Base-by-base conservation (phyloP, 2,329 filamentous ascomycete species). In the Ascosphaera apis region DNA sequence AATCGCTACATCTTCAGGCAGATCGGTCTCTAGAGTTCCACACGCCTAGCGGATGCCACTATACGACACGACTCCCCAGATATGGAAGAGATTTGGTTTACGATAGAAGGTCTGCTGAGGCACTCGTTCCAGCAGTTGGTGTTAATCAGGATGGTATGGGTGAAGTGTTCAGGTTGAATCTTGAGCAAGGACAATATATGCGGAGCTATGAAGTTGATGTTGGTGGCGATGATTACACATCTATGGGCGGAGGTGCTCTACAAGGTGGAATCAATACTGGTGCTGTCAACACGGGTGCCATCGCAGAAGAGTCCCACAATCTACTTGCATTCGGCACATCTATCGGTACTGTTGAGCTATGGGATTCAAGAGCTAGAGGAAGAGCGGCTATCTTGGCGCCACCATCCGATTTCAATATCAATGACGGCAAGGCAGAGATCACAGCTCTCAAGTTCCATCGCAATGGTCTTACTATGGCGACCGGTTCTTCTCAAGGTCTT, bases 271-370 rank as follows among this genome's bases (percentile, higher is more conserved):
- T 93, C 33, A 67, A 76, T 39, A 76, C 81, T 1, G 83, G 84
- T 11, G 76, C 77, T 35, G 83, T 95, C 36, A 93, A 95, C 50
- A 75, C 75, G 5, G 86, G 73, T 9, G 76, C 84, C 2, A 71
- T 92, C 40, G 88, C 88, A 2, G 81, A 93, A 51, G 69, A 76
- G 30, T 84, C 79, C 34, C 88, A 98, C 53, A 88, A 88, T 38
- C 63, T 98, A 3, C 66, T 84, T 23, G 84, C 86, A 0, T 98
- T 98, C 47, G 88, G 91, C 36, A 98, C 88, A 1, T 84, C 82
- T 2, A 62, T 88, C 38, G 86, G 88, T n/a, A 92, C 86, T 1
- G 81, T 95, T 17, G 88, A 98, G 52, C 86, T 95, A 49, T 98
- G 84, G 81, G 88, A 98, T 51, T 69, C 84, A 1, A 69, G 88